Evolutionary conservation across 2,329 filamentous ascomycete genomes (phyloP).

Genomic region (Teratosphaeria pseudoeucalypti): DNA sequence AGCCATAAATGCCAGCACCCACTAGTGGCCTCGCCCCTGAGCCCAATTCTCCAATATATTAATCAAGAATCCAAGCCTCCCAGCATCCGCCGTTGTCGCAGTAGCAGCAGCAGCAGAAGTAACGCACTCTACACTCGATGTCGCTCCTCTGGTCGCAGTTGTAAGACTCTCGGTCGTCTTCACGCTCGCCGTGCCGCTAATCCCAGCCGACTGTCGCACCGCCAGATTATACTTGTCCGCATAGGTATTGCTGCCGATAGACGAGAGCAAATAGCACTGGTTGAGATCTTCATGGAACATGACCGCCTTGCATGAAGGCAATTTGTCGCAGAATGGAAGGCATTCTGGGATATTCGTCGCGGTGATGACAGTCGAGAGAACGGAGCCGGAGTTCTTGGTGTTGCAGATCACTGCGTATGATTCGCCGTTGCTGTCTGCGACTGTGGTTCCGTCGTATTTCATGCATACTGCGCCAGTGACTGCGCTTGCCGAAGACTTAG

Average conservation of each 20-base stretch:
- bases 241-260: neutral
- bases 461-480: neutral
- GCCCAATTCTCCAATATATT: neutral
- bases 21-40: neutral
- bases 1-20: no score
- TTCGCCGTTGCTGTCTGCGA: neutral
- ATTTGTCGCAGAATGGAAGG: neutral
- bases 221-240: neutral
- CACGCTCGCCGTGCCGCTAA: neutral
- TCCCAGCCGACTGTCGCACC: neutral
- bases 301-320: neutral
- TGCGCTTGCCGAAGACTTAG: neutral
- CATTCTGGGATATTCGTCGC: neutral
- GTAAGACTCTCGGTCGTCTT: neutral
- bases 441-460: neutral
- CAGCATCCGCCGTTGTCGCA: neutral
- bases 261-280: neutral
- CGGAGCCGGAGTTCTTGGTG: neutral
- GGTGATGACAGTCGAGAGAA: neutral
- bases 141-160: neutral
- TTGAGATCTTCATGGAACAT: neutral
- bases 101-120: neutral
- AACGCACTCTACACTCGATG: neutral
- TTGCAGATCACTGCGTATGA: neutral
- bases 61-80: neutral